Percentiles rank a stretch among this genome's conserved stretches.
These are phyloP conservation scores for Podaxis mareebaensis DNA, from an alignment of 768 basidiomycete genomes.

Conservation along the genomic window DNA sequence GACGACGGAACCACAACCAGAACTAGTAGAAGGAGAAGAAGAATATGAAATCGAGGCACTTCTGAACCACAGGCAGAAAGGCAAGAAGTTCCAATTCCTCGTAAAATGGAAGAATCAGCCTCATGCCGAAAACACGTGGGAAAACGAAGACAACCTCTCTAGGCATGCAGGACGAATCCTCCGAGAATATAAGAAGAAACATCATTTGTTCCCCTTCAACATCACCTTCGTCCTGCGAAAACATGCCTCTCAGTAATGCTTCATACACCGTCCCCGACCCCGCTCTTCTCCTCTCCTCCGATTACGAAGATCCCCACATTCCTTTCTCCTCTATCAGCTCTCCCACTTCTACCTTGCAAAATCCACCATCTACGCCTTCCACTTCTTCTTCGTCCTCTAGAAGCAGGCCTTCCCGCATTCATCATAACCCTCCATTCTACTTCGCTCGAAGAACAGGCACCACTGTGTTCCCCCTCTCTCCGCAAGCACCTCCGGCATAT, in stretches of 20 bases:
- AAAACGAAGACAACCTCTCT: background rate
- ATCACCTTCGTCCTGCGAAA: background rate
- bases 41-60: constrained; percentile 21
- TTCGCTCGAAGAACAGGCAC: too few relatives aligned
- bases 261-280: rapidly evolving
- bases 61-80: background rate
- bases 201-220: background rate
- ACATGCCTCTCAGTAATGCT: too few relatives aligned
- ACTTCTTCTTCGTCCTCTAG: too few relatives aligned
- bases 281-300: too few relatives aligned
- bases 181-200: background rate
- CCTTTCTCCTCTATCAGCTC: too few relatives aligned
- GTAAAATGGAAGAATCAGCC: constrained; percentile 18
- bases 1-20: constrained; percentile 1
- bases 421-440: too few relatives aligned
- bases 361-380: too few relatives aligned
- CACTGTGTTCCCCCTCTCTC: too few relatives aligned
- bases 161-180: background rate
- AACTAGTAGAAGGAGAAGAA: constrained; percentile 19
- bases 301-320: too few relatives aligned
- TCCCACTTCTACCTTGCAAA: too few relatives aligned
- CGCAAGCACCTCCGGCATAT: too few relatives aligned
- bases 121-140: constrained; percentile 11
- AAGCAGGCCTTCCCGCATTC: too few relatives aligned
- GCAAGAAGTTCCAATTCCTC: constrained; percentile 2